These are phyloP conservation scores for Arthrobotrys entomopaga DNA, from an alignment of 2,329 filamentous ascomycete genomes.

Conservation along the genomic window DNA sequence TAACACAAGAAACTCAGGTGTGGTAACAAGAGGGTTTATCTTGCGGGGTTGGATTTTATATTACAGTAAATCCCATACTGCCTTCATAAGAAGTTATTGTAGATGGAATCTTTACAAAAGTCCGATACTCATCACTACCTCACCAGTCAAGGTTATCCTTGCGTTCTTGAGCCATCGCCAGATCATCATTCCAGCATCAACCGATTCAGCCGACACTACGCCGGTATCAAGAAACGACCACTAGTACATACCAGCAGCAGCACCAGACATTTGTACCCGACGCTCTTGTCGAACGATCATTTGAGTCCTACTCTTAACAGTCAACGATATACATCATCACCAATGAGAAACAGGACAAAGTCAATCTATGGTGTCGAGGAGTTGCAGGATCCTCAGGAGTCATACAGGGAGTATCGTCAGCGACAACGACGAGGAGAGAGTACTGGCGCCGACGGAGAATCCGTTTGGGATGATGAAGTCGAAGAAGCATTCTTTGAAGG, in stretches of 20 bases:
- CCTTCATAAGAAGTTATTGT: constrained; percentile 38
- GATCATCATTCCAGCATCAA: constrained; percentile 41
- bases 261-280: constrained; percentile 49
- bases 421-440: constrained; percentile 70
- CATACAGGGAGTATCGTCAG: constrained; percentile 74
- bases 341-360: constrained; percentile 54
- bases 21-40: constrained; percentile 35
- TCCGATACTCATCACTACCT: constrained; percentile 56
- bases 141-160: constrained; percentile 55
- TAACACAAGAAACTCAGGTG: constrained; percentile 29
- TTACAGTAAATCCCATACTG: constrained; percentile 52
- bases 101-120: constrained; percentile 55
- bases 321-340: constrained; percentile 53
- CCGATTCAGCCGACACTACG: constrained; percentile 51
- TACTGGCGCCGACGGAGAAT: constrained; percentile 69
- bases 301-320: constrained; percentile 51
- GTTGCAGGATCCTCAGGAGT: constrained; percentile 67
- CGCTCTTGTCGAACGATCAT: constrained; percentile 54
- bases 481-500: constrained; percentile 76
- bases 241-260: constrained; percentile 25
- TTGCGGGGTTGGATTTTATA: constrained; percentile 50
- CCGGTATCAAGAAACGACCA: constrained; percentile 51
- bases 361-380: constrained; percentile 54
- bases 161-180: constrained; percentile 53
- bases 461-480: constrained; percentile 71